phyloP scores from a whole-genome alignment of 805 yeast genomes.

The Saturnispora bothae region DNA sequence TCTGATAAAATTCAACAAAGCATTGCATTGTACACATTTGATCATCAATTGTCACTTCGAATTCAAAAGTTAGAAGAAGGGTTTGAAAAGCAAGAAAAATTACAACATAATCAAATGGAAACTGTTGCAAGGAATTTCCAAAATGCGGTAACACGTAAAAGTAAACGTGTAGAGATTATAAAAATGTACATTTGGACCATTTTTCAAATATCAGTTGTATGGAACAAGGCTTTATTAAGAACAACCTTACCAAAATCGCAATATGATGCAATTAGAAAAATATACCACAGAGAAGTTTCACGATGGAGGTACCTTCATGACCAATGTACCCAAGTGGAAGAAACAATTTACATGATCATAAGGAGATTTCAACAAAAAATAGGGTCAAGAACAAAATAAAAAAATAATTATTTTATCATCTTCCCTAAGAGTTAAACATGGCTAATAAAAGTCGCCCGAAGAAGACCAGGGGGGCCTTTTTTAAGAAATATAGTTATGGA shows the following conservation, averaged over 20 bases:
- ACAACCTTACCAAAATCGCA: background rate
- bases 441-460: conserved; percentile 85
- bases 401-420: background rate
- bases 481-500: conserved; percentile 59
- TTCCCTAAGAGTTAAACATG: conserved; percentile 31
- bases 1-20: conserved; percentile 10
- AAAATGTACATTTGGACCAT: conserved; percentile 3
- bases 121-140: background rate
- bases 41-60: conserved; percentile 10
- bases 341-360: background rate
- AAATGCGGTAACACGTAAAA: background rate
- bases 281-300: background rate
- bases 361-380: background rate
- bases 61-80: conserved; percentile 9
- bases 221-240: background rate
- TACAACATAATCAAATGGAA: conserved; percentile 1
- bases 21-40: conserved; percentile 9
- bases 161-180: background rate
- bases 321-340: background rate
- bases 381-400: background rate
- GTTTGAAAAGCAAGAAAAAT: background rate
- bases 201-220: background rate
- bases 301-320: background rate
- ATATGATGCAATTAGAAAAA: background rate
- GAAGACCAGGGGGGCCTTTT: conserved; percentile 64